Conservation (phyloP, 192 early-diverging fungal genomes). For the Coemansia guatemalensis region DNA sequence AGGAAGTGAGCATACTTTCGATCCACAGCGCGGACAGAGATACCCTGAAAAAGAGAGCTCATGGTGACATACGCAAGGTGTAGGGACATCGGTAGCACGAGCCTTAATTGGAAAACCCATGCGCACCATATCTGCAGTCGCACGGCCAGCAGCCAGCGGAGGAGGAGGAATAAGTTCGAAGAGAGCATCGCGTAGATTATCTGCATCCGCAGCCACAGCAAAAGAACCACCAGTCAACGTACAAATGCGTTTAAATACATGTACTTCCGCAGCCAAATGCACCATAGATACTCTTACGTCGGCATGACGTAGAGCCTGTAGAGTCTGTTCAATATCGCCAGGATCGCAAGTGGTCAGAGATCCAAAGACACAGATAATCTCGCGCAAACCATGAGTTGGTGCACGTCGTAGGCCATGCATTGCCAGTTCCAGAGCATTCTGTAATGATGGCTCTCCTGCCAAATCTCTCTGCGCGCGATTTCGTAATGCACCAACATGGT, state of each 20-base stretch:
- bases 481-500: conserved; percentile 73
- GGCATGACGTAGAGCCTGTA: conserved; percentile 63
- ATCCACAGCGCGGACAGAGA: conserved; percentile 80
- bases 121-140: conserved; percentile 67
- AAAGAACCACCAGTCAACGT: conserved; percentile 80
- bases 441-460: conserved; percentile 85
- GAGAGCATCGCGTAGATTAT: conserved; percentile 77
- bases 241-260: conserved; percentile 73
- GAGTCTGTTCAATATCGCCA: conserved; percentile 83
- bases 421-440: conserved; percentile 89
- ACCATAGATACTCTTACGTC: conserved; percentile 84
- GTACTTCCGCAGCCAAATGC: conserved; percentile 87
- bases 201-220: conserved; percentile 80
- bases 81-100: conserved; percentile 15
- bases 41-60: conserved; percentile 71
- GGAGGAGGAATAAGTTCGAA: conserved; percentile 91
- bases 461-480: conserved; percentile 66
- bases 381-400: conserved; percentile 86
- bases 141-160: conserved; percentile 56
- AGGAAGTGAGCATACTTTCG: conserved; percentile 85
- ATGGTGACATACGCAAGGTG: conserved; percentile 80
- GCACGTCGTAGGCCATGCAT: conserved; percentile 73
- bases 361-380: conserved; percentile 84
- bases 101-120: conserved; percentile 88
- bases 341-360: conserved; percentile 94